Conservation (phyloP, 192 early-diverging fungal genomes). For the Pilaira anomala region DNA sequence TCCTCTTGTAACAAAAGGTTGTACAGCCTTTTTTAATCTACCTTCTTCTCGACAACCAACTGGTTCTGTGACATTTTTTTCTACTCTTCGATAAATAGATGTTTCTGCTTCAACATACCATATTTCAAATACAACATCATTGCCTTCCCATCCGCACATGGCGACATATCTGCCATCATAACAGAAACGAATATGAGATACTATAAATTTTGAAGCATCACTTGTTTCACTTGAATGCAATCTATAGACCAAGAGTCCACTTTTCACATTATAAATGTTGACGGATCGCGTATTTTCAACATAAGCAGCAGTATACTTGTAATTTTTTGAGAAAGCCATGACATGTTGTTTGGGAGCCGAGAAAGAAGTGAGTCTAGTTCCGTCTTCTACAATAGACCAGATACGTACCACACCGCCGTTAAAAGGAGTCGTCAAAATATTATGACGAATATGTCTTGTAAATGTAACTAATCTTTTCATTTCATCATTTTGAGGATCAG, state of each 20-base stretch:
- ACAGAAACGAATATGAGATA: slow-evolving; percentile 3
- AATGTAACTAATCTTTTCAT: background rate
- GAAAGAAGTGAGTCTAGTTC: background rate
- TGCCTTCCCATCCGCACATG: background rate
- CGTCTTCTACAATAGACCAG: slow-evolving; percentile 7
- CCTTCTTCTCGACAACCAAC: too few relatives aligned
- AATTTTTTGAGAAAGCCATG: slow-evolving; percentile 7
- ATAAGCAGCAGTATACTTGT: slow-evolving; percentile 1
- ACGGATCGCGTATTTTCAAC: background rate
- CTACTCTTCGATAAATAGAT: background rate
- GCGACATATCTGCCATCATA: background rate
- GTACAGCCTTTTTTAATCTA: too few relatives aligned
- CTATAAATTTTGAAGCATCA: background rate
- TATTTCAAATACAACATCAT: background rate
- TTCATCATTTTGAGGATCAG: background rate
- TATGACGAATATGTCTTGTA: background rate
- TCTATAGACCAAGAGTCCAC: background rate
- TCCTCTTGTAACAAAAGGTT: too few relatives aligned
- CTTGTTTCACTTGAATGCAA: background rate
- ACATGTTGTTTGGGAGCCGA: background rate
- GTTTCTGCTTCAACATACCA: slow-evolving; percentile 1
- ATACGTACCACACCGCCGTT: background rate
- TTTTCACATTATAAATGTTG: background rate
- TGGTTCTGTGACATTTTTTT: background rate
- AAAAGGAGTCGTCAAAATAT: background rate